Conservation (phyloP, 306 rosid genomes). For the Potentilla sterilis region DNA sequence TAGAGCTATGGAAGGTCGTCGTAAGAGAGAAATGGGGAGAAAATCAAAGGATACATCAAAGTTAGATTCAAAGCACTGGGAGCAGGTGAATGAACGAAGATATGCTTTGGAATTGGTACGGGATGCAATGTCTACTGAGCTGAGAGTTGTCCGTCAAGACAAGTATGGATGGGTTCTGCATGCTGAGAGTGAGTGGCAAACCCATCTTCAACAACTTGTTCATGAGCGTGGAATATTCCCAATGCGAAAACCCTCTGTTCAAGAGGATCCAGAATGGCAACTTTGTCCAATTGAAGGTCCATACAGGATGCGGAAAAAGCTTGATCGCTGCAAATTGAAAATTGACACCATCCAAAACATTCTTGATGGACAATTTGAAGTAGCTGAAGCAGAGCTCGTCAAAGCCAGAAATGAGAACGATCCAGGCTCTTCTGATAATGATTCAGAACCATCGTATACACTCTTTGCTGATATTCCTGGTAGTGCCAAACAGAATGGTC, state of each 20-base stretch:
- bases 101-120: conserved; percentile 94
- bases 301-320: conserved; percentile 95
- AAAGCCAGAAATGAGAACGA: conserved; percentile 49
- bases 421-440: conserved; percentile 53
- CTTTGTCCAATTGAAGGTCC: conserved; percentile 99
- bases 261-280: conserved; percentile 81
- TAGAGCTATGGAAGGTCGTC: conserved; percentile 94
- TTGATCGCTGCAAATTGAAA: conserved; percentile 79
- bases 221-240: conserved; percentile 96
- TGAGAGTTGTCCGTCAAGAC: conserved; percentile 98
- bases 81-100: conserved; percentile 88
- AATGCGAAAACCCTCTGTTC: conserved; percentile 48
- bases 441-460: conserved; percentile 58
- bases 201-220: conserved; percentile 92
- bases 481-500: conserved; percentile 53
- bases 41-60: conserved; percentile 79
- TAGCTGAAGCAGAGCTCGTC: conserved; percentile 48
- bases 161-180: conserved; percentile 99
- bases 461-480: conserved; percentile 49
- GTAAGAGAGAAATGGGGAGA: conserved; percentile 88
- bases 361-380: conserved; percentile 73
- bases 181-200: conserved; percentile 99
- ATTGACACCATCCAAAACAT: conserved; percentile 77
- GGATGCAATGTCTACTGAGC: conserved; percentile 90
- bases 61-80: conserved; percentile 87